These are phyloP conservation scores for Venturia oleaginea DNA, from an alignment of 2,329 filamentous ascomycete species.

Conservation along the genomic window DNA sequence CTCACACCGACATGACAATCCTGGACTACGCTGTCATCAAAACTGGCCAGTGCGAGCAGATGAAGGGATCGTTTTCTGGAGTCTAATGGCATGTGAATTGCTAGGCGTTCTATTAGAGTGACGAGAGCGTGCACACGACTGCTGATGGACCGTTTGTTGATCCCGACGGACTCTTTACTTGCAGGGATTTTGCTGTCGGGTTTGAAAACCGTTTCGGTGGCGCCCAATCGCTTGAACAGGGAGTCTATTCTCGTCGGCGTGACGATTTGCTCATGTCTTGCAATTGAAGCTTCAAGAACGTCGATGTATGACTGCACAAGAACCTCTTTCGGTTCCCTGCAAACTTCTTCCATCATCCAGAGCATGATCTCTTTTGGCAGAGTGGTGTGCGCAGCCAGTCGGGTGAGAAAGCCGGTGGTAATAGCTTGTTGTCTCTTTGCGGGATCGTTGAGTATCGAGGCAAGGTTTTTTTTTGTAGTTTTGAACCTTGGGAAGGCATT, in stretches of 20 bases:
- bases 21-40: conserved; percentile 14
- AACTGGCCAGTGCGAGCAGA: conserved; percentile 13
- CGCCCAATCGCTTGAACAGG: not conserved
- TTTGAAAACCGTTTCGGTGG: not conserved
- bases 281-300: conserved; percentile 11
- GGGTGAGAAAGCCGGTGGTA: conserved; percentile 32
- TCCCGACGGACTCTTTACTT: not conserved
- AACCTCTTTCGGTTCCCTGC: conserved; percentile 23
- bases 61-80: conserved; percentile 8
- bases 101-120: not conserved
- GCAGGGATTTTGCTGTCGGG: not conserved
- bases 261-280: not conserved
- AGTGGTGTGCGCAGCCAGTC: conserved; percentile 27
- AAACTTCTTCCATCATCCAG: conserved; percentile 35
- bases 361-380: conserved; percentile 30
- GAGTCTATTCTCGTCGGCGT: not conserved
- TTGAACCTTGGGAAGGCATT: conserved; percentile 22
- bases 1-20: conserved; percentile 3
- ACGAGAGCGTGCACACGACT: conserved; percentile 7
- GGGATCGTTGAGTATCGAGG: conserved; percentile 11
- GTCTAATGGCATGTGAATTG: not conserved
- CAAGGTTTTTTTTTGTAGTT: conserved; percentile 18
- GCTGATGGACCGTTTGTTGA: not conserved
- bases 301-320: conserved; percentile 29
- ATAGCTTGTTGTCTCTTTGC: conserved; percentile 31